phyloP scores from a whole-genome alignment of 2,329 filamentous ascomycete genomes.

The Sclerotinia sclerotiorum region DNA sequence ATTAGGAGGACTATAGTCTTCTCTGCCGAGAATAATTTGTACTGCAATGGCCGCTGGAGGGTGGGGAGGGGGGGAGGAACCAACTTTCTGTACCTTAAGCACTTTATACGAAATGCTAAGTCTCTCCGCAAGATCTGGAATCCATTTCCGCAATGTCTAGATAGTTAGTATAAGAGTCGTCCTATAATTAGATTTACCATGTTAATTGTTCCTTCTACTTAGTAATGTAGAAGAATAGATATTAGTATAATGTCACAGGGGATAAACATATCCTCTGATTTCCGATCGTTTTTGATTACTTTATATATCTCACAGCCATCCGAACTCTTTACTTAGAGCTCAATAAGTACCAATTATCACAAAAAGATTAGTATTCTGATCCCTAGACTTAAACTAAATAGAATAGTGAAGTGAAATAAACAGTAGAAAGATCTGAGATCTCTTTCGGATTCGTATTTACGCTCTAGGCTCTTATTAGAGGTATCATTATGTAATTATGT shows the following conservation, averaged over 20 bases:
- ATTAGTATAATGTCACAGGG: too few relatives aligned
- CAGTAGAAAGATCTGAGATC: background rate
- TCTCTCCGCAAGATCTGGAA: background rate
- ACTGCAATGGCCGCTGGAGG: too few relatives aligned
- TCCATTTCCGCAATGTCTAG: background rate
- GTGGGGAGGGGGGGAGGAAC: too few relatives aligned
- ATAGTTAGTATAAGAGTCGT: too few relatives aligned
- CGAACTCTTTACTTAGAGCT: too few relatives aligned
- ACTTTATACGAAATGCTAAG: background rate
- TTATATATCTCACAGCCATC: background rate
- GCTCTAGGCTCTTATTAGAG: background rate
- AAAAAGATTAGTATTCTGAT: background rate
- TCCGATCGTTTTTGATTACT: background rate
- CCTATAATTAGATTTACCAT: background rate
- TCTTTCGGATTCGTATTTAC: background rate
- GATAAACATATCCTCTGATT: background rate
- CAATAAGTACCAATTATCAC: background rate
- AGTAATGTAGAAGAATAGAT: background rate
- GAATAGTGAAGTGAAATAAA: background rate
- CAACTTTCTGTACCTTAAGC: too few relatives aligned
- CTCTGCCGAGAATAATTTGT: background rate
- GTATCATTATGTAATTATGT: background rate
- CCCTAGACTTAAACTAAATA: background rate
- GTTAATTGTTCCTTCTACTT: background rate
- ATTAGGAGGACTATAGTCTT: background rate